These are phyloP conservation scores for Lagenaria siceraria DNA, from an alignment of 306 rosid species.

Conservation along the genomic window DNA sequence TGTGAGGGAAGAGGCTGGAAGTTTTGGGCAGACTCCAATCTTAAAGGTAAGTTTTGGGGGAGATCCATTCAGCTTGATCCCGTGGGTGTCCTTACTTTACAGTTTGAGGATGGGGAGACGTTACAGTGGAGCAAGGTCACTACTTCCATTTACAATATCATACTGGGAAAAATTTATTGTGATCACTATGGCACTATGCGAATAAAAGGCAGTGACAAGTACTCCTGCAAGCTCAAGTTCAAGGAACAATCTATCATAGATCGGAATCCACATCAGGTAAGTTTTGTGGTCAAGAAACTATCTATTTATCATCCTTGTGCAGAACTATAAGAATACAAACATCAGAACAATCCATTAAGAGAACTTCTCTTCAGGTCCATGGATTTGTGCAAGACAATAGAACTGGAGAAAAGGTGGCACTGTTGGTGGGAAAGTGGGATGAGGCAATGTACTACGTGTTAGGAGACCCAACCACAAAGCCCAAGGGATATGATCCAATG, in stretches of 20 bases:
- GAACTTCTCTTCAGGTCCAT: conserved; percentile 49
- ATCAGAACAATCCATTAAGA: neutral
- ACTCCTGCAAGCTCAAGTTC: conserved; percentile 96
- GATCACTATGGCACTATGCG: conserved; percentile 99
- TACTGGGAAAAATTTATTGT: conserved; percentile 87
- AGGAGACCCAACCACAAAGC: conserved; percentile 93
- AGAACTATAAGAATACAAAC: neutral
- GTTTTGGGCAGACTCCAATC: conserved; percentile 97
- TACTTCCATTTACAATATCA: conserved; percentile 93
- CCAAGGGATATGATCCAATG: conserved; percentile 96
- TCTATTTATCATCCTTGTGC: neutral
- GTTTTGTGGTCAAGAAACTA: neutral
- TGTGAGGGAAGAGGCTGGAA: conserved; percentile 93
- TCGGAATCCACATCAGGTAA: conserved; percentile 92
- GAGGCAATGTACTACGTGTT: conserved; percentile 94
- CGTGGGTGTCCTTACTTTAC: conserved; percentile 83
- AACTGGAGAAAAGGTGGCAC: conserved; percentile 98
- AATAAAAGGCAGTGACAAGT: conserved; percentile 81
- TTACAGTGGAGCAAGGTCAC: conserved; percentile 99
- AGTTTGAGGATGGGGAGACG: conserved; percentile 80
- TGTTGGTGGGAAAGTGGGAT: conserved; percentile 96
- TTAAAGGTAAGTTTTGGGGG: conserved; percentile 97
- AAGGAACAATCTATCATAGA: conserved; percentile 98
- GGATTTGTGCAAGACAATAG: conserved; percentile 97
- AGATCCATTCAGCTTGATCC: conserved; percentile 97